Conservation (phyloP, 2,329 filamentous ascomycete genomes). For the Pyrenophora seminiperda region DNA sequence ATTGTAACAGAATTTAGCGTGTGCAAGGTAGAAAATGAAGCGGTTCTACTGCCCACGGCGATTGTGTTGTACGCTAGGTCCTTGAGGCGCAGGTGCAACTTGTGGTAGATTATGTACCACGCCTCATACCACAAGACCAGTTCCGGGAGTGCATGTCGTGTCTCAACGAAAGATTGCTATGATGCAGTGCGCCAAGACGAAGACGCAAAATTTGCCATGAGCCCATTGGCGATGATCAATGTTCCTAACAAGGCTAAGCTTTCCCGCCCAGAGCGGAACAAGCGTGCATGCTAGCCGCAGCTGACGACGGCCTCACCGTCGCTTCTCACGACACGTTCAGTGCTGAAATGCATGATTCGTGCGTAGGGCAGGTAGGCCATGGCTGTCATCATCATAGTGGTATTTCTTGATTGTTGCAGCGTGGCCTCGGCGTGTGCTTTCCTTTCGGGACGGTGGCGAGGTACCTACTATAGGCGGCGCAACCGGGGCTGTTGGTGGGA, state of each 20-base stretch:
- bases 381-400: too few relatives aligned
- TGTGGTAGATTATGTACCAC: too few relatives aligned
- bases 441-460: constrained; percentile 6
- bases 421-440: background rate
- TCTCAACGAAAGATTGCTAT: too few relatives aligned
- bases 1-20: background rate
- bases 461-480: constrained; percentile 10
- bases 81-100: background rate
- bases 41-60: background rate
- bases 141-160: too few relatives aligned
- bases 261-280: constrained; percentile 2
- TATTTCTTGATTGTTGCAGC: too few relatives aligned
- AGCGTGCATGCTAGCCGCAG: constrained; percentile 3
- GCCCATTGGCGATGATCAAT: too few relatives aligned
- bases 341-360: constrained; percentile 22
- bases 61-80: too few relatives aligned
- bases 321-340: constrained; percentile 16
- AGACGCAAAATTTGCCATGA: too few relatives aligned
- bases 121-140: too few relatives aligned
- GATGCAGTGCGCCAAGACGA: too few relatives aligned
- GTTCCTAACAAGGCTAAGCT: constrained; percentile 17
- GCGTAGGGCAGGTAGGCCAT: constrained; percentile 4
- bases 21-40: background rate
- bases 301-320: constrained; percentile 10
- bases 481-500: constrained; percentile 12